Conservation (phyloP, 2,329 filamentous ascomycete genomes). For the Hypoxylon sp. region DNA sequence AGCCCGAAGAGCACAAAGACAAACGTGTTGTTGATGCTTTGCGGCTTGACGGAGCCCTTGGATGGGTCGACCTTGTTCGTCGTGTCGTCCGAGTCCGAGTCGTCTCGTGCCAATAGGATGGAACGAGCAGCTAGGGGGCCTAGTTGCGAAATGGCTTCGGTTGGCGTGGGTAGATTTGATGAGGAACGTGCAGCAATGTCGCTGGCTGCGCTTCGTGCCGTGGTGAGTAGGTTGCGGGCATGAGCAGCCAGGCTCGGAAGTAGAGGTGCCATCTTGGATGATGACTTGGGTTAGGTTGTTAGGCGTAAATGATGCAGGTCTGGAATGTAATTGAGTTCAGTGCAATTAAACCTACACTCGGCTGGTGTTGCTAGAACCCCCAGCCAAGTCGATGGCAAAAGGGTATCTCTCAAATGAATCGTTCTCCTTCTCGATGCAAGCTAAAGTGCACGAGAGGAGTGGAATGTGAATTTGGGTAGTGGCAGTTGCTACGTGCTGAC, state of each 20-base stretch:
- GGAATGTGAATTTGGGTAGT: conserved; percentile 5
- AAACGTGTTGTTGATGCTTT: conserved; percentile 70
- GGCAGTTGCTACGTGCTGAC: conserved; percentile 14
- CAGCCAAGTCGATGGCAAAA: conserved; percentile 38
- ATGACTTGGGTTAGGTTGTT: neutral
- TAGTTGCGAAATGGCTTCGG: conserved; percentile 44
- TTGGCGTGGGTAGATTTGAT: conserved; percentile 33
- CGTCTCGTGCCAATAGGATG: conserved; percentile 54
- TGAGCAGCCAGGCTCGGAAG: conserved; percentile 44
- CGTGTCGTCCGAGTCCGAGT: conserved; percentile 27
- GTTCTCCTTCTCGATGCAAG: conserved; percentile 20
- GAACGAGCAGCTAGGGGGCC: conserved; percentile 56
- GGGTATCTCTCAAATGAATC: conserved; percentile 25
- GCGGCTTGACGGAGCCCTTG: conserved; percentile 61
- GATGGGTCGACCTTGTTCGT: conserved; percentile 51
- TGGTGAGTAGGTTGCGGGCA: conserved; percentile 43
- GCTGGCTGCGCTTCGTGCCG: conserved; percentile 33
- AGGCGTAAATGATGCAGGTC: neutral
- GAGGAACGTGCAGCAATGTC: conserved; percentile 44
- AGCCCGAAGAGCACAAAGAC: conserved; percentile 88
- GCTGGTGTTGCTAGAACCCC: conserved; percentile 42
- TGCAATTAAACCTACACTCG: conserved; percentile 25
- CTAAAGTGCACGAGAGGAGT: conserved; percentile 8
- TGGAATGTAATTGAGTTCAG: conserved; percentile 22
- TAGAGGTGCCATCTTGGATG: conserved; percentile 45